Percentiles rank a stretch among this genome's conserved stretches.
Evolutionary conservation across 2,329 filamentous ascomycete species (phyloP).

Genomic region (Fusarium fujikuroi): DNA sequence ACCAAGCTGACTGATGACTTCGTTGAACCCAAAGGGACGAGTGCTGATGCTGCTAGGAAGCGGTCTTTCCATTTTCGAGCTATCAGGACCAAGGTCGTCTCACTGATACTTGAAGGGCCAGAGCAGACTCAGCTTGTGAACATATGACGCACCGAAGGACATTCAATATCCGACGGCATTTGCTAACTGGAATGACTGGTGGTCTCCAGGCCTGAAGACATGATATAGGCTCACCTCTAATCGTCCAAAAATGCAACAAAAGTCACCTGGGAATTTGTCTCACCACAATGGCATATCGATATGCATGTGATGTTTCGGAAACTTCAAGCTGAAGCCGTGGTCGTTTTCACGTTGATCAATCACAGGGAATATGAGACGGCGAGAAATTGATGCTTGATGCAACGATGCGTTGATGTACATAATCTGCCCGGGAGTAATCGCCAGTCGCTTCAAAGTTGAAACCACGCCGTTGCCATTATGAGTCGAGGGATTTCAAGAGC

Average conservation of each 20-base stretch:
- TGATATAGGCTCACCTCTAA: accelerated
- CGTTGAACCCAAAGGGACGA: not conserved
- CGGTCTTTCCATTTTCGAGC: too few species aligned
- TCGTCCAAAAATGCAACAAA: not conserved
- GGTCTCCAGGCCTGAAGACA: accelerated
- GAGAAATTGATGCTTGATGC: not conserved
- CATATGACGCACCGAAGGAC: not conserved
- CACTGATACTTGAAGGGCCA: not conserved
- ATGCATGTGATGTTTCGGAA: not conserved
- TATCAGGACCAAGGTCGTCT: too few species aligned
- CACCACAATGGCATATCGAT: not conserved
- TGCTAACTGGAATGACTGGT: not conserved
- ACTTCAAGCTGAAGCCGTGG: not conserved
- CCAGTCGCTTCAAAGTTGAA: too few species aligned
- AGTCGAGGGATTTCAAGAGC: not conserved
- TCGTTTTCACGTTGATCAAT: not conserved
- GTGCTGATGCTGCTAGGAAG: not conserved
- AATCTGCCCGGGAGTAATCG: not conserved
- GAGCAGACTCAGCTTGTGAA: not conserved
- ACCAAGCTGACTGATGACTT: not conserved
- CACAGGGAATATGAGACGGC: not conserved
- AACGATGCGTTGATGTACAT: not conserved
- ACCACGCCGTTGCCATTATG: too few species aligned
- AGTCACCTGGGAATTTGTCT: not conserved
- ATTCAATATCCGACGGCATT: not conserved